Conservation (phyloP, 1,139 yeast genomes). For the Petasospora fabianii region DNA sequence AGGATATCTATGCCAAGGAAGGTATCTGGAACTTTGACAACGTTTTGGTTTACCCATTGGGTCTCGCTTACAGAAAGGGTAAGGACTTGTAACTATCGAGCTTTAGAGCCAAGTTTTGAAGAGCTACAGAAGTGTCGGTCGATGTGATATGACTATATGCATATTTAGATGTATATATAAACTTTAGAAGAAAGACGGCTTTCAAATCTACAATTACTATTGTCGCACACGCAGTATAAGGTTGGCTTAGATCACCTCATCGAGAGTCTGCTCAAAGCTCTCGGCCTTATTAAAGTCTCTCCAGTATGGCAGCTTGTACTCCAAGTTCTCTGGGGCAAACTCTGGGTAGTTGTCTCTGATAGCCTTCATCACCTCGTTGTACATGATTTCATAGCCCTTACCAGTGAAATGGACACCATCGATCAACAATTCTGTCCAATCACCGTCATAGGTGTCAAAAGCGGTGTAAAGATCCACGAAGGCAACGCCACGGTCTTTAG, state of each 20-base stretch:
- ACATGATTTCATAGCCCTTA: slow-evolving; percentile 54
- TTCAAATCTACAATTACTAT: too few species aligned
- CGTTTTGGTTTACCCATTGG: slow-evolving; percentile 56
- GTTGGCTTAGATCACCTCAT: too few species aligned
- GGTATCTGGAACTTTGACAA: slow-evolving; percentile 78
- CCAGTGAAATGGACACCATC: slow-evolving; percentile 75
- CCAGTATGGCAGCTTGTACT: slow-evolving; percentile 37
- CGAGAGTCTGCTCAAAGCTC: slow-evolving; percentile 5
- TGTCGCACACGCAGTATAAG: too few species aligned
- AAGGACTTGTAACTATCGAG: slow-evolving; percentile 24
- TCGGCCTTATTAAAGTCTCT: slow-evolving; percentile 27
- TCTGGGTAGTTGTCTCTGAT: slow-evolving; percentile 48
- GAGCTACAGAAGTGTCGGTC: too few species aligned
- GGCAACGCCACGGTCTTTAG: slow-evolving; percentile 43
- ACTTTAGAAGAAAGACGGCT: too few species aligned
- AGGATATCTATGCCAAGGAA: slow-evolving; percentile 57
- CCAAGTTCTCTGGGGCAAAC: slow-evolving; percentile 36
- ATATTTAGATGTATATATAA: not conserved
- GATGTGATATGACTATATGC: not conserved
- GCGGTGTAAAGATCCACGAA: slow-evolving; percentile 51
- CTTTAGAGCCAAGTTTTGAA: not conserved
- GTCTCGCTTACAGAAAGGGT: slow-evolving; percentile 42
- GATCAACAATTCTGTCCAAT: slow-evolving; percentile 32
- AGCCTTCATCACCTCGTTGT: slow-evolving; percentile 36
- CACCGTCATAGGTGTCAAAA: slow-evolving; percentile 31